Percentiles rank a stretch among this genome's conserved stretches.
Evolutionary conservation across 225 moss, liverwort and hornwort species (phyloP).

Genomic region (Pleurozium schreberi): DNA sequence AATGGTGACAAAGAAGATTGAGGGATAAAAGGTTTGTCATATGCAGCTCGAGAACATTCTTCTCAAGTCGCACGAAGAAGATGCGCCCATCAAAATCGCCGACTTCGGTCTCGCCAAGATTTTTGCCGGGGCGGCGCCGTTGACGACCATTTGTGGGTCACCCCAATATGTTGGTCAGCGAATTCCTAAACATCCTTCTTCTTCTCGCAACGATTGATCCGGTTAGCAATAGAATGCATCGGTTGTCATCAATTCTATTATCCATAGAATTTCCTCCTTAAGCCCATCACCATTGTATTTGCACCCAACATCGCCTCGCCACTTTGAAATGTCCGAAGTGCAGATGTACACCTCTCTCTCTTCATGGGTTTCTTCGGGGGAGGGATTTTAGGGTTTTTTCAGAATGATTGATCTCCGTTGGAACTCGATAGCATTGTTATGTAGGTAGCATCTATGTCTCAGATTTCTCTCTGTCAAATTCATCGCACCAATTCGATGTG

Average conservation of each 20-base stretch:
- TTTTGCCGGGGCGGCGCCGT: constrained; percentile 54
- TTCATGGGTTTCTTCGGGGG: not conserved
- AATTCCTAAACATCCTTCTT: not conserved
- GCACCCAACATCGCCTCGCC: not conserved
- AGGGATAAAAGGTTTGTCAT: constrained; percentile 38
- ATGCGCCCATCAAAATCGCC: constrained; percentile 69
- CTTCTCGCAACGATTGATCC: not conserved
- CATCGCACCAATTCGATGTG: not conserved
- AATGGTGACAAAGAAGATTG: constrained; percentile 35
- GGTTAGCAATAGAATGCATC: no score
- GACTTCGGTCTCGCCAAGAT: constrained; percentile 86
- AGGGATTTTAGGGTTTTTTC: not conserved
- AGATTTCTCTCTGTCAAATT: not conserved
- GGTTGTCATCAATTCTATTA: not conserved
- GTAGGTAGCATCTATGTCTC: not conserved
- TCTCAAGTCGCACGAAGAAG: constrained; percentile 47
- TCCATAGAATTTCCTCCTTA: not conserved
- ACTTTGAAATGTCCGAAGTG: not conserved
- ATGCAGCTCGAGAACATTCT: constrained; percentile 90
- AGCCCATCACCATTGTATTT: not conserved
- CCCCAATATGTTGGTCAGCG: constrained; percentile 82
- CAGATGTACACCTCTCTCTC: not conserved
- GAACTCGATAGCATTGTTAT: not conserved
- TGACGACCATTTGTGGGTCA: constrained; percentile 82
- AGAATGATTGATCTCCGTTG: not conserved